phyloP scores from a whole-genome alignment of 768 basidiomycete genomes.

The Trametes villosa region DNA sequence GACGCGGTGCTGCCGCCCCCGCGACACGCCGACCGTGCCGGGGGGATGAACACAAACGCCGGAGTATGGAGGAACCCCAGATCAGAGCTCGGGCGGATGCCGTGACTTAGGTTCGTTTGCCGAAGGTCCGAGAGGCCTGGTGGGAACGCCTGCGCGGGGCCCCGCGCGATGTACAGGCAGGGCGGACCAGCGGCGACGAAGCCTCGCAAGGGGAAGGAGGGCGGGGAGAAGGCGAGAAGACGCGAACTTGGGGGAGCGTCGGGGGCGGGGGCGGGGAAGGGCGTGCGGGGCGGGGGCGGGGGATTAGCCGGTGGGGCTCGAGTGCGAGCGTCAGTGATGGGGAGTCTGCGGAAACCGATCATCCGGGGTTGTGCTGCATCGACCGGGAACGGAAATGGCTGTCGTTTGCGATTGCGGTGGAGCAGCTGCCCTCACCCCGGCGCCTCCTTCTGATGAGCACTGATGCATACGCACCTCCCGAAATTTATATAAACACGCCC shows the following conservation, averaged over 20 bases:
- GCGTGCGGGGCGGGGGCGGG: not conserved
- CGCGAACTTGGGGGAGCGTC: not conserved
- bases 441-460: constrained; percentile 8
- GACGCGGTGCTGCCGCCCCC: not conserved
- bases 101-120: not conserved
- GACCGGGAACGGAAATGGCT: constrained; percentile 8
- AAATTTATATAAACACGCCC: constrained; percentile 4
- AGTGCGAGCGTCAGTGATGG: constrained; percentile 6
- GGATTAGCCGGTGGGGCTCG: constrained; percentile 15
- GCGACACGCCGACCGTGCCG: not conserved
- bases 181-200: not conserved
- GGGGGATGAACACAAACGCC: constrained; percentile 11
- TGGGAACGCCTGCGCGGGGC: not conserved
- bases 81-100: constrained; percentile 16
- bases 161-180: too few relatives aligned
- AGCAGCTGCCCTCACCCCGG: not conserved
- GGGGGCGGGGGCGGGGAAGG: constrained; percentile 9
- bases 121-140: not conserved
- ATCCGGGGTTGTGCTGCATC: constrained; percentile 4
- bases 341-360: constrained; percentile 1
- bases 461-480: constrained; percentile 3
- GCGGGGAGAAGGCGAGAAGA: not conserved
- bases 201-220: not conserved
- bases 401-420: constrained; percentile 17
- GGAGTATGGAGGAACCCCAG: constrained; percentile 19